A percentile compares a stretch with the other conserved stretches of the same genome.
phyloP scores from a whole-genome alignment of 208 protist genomes.

The Wallacemonas sp. region DNA sequence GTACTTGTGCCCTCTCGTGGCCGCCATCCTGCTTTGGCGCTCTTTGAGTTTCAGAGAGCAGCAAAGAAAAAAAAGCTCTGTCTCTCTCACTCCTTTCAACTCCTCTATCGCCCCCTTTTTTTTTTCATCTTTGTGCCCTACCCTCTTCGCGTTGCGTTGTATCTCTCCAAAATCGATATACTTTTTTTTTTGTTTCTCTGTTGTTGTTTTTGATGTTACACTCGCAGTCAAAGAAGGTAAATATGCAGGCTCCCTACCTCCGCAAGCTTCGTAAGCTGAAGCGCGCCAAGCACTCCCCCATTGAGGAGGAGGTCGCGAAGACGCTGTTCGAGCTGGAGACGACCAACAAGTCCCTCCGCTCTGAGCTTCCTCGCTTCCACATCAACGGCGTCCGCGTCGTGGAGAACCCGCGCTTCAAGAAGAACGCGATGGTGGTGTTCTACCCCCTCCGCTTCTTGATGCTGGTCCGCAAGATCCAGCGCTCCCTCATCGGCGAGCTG shows the following conservation, averaged over 20 bases:
- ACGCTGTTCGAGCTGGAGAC: constrained; percentile 95
- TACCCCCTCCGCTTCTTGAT: constrained; percentile 97
- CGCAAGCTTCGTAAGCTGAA: constrained; percentile 85
- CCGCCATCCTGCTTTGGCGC: too few species aligned
- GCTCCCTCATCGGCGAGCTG: constrained; percentile 95
- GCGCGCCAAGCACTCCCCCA: constrained; percentile 43
- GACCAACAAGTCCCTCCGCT: constrained; percentile 91
- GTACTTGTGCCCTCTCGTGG: too few species aligned
- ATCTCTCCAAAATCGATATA: neutral
- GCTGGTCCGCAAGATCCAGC: constrained; percentile 96
- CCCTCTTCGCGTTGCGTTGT: neutral
- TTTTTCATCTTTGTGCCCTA: neutral
- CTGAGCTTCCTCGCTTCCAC: constrained; percentile 93
- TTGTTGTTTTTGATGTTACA: constrained; percentile 3
- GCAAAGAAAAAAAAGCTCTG: too few species aligned
- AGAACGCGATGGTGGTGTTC: constrained; percentile 95
- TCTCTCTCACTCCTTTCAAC: too few species aligned
- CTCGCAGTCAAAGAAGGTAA: constrained; percentile 17
- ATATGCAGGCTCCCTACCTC: constrained; percentile 23
- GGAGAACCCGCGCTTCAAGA: constrained; percentile 58
- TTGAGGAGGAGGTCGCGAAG: constrained; percentile 90
- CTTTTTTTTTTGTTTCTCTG: neutral
- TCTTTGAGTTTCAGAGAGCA: too few species aligned
- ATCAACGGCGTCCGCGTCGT: constrained; percentile 95
- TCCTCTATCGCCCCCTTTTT: neutral